Evolutionary conservation across 192 early-diverging fungal genomes (phyloP), one percentile per base, ranked within the genome.

Genomic region (Rhizoclosmatium sp.): DNA sequence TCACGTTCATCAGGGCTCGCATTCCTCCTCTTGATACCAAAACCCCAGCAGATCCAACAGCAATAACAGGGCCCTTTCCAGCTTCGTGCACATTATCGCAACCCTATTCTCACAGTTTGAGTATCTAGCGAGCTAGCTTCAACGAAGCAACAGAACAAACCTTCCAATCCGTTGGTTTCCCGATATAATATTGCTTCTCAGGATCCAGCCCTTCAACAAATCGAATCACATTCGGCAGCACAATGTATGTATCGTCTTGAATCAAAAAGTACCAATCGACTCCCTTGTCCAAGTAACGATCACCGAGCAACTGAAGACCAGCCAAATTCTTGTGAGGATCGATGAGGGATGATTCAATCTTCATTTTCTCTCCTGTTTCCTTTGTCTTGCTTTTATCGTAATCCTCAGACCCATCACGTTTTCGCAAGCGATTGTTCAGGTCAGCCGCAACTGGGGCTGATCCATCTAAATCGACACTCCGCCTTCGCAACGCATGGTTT

Each of bases 161-260:
- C 71, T 60, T 47, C 51, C 86, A 89, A 14, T 80, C 61, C 54
- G 72, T 88, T 31, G 72, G 71, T 1, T 81, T 54, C 51, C 89
- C 89, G 64, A 82, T 78, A 75, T 89, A 90, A 65, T 77, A 79
- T 19, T 70, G 80, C 41, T 80, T 59, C 7, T 77, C 65, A 3
- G 84, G 81, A 69, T 91, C 80, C 67, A 81, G 76, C 2, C 54
- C 62, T 16, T 69, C 45, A 16, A 91, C 65, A 31, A 44, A 39
- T 2, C 78, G 71, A 40, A 71, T 49, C 41, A 91, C 66, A 70
- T 88, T 91, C 49, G 86, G 82, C 14, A 85, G 71, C 59, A 85
- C 91, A 16, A 90, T 79, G 62, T 88, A 89, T 1, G 90, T 87
- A 78, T 91, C 90, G 78, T 91, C 90, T 76, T 91, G 88, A 48